Base-by-base conservation (phyloP, 192 early-diverging fungal species). In the Backusella tuberculispora region DNA sequence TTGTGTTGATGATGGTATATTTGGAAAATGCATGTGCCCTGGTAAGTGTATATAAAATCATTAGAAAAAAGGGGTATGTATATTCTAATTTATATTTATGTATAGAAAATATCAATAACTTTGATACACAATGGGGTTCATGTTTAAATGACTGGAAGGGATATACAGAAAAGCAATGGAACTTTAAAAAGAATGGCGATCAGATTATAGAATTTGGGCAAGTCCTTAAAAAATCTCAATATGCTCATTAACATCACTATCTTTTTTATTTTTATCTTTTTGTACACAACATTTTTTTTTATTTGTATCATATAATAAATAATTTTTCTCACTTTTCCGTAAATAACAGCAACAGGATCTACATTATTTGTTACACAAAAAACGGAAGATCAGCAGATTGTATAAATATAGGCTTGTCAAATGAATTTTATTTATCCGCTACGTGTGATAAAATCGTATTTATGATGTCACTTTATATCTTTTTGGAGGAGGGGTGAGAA, bases 1-100 rank as follows among this genome's bases (percentile, higher is more conserved):
- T 66, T 77, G 76, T 34, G 50, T 72, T 0, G 71, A 77, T 68
- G 76, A 77, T 63, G 76, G 76, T 34, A 38, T 77, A 9, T 60
- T 73, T 44, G 76, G 76, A 14, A 77, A 73, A 14, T 77, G 76
- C 71, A 73, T 77, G 53, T 77, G 76, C 41, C 76, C 76, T 17
- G 76, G 76, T 77, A 73, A 67, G 69, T 42, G 17, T 63, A 3
- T 40, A 3, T 12, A 9, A 46, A 26, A 15, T 14, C 15, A 2
- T 38, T 12, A 56, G 29, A 50, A 48, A 67, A 24, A 43, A 41
- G 6, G 17, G 15, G 13, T 65, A n/a, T n/a, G 46, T 38, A 13
- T 63, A 9, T 29, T 26, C 15, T 12, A 4, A 19, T 47, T 43
- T 24, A 44, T 43, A 47, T 26, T 43, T 69, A 8, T 53, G 2